Evolutionary conservation across 2,329 filamentous ascomycete genomes (phyloP), one percentile per base, ranked within the genome.

Genomic region (Stagonosporopsis chrysanthemi): DNA sequence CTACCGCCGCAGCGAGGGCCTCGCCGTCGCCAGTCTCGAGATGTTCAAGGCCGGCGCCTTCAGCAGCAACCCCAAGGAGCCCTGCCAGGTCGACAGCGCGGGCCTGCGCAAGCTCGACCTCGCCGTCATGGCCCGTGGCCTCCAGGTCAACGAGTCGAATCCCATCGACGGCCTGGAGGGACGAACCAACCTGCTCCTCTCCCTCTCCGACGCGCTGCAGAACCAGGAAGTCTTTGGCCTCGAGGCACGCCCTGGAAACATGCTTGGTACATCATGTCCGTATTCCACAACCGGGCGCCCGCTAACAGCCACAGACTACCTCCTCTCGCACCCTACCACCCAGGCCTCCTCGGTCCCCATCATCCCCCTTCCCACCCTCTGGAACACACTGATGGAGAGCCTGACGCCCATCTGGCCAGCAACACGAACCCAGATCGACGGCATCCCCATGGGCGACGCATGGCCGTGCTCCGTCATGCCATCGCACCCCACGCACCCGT

Each of bases 21-120:
- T 97, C 52, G 93, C 93, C 8, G 88, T 90, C 9, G 87, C 87
- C 40, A 88, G 85, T 73, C 72, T 89, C 67, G 93, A 97, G 67
- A 97, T 97, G 93, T 97, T 97, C 84, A 97, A 97, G 79, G 83
- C 86, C 14, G 95, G 95, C 31, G 73, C 91, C 31, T 98, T 98
- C 79, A 97, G 92, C 63, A 90, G 92, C 76, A 86, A 94, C 72
- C 82, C 86, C 2, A 83, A 80, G 56, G 92, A 97, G 77, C 92
- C 92, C 47, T 91, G 87, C 71, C 93, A 96, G 75, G 95, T 98
- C 26, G 94, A 99, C 78, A 92, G 89, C 62, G 86, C 86, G 6
- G 95, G 89, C 0, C 81, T 99, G 65, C 87, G 86, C 67, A 86
- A 82, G 54, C 78, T 98, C 55, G 95, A 90, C 0, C 82, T 89